Evolutionary conservation across 2,329 filamentous ascomycete genomes (phyloP), one percentile per base, ranked within the genome.

Genomic region (Cercospora zeina): DNA sequence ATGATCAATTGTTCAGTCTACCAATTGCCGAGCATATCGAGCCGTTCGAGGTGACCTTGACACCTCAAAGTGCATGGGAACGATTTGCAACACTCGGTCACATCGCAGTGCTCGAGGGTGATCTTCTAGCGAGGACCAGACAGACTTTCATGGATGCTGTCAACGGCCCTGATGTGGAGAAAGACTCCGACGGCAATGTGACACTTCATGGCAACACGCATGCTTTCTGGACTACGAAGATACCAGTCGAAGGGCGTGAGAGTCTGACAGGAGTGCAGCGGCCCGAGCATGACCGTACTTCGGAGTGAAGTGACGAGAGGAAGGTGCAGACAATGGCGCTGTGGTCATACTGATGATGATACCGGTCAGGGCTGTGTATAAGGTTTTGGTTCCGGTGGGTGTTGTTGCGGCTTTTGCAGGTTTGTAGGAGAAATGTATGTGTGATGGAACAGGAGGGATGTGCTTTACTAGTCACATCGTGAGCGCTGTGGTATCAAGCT

Each of bases 11-110:
- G 31, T 91, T 91, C 71, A 81, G 83, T 11, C 77, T 87, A 36
- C 87, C 87, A 0, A 75, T 90, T 6, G 82, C 81, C 9, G 82
- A 87, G 70, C 78, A 84, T 31, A 77, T 74, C 31, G 77, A 85
- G 51, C 76, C 79, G 51, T 89, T 86, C 79, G 83, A 81, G 21
- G 80, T 84, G 0, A 84, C 81, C 80, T 72, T 89, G 61, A 77
- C 74, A 30, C 81, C 82, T 62, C 83, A 89, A 54, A 82, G 79
- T 58, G 75, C 90, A 54, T 89, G 87, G 85, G 80, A 83, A 58
- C 81, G 89, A 36, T 81, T 87, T 62, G 79, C 79, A 53, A 91
- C 88, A 11, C 76, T 91, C 61, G 89, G 87, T 69, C 87, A 90
- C 71, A 83, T 91, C 64, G 82, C 85, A 3, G 79, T 87, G 57